These are phyloP conservation scores for Panus rudis DNA, from an alignment of 768 basidiomycete genomes.

Conservation along the genomic window DNA sequence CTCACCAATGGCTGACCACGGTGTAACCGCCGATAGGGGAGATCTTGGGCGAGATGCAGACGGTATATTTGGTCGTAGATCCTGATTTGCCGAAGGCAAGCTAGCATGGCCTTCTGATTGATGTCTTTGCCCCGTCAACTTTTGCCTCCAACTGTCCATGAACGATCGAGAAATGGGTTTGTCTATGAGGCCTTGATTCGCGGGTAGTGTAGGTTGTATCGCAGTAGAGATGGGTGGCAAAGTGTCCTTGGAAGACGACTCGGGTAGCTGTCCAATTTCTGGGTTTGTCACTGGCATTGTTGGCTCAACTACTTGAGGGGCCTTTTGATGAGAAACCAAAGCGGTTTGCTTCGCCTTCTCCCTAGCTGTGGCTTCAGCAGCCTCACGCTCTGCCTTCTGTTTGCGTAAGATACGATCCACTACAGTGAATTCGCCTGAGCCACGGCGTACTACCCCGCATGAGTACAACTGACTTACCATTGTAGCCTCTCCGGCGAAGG, in stretches of 20 bases:
- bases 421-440: too few relatives aligned
- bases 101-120: background rate
- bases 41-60: constrained; percentile 9
- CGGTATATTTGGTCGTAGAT: constrained; percentile 6
- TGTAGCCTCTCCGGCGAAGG: constrained; percentile 78
- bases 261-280: too few relatives aligned
- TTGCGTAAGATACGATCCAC: constrained; percentile 89
- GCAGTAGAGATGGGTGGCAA: constrained; percentile 2
- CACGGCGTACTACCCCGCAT: background rate
- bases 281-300: too few relatives aligned
- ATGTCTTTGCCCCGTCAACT: constrained; percentile 10
- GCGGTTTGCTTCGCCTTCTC: constrained; percentile 30
- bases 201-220: background rate
- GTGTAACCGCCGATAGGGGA: constrained; percentile 27
- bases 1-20: constrained; percentile 38
- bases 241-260: constrained; percentile 7
- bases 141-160: constrained; percentile 25
- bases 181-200: background rate
- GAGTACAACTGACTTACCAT: constrained; percentile 42
- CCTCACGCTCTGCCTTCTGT: constrained; percentile 61
- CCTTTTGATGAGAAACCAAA: constrained; percentile 3
- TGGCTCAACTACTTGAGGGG: too few relatives aligned
- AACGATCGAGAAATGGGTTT: background rate
- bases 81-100: background rate
- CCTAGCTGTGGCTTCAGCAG: constrained; percentile 42